Evolutionary conservation across 75 land plant genomes (phyloP).

Genomic region (Sequoiadendron giganteum): DNA sequence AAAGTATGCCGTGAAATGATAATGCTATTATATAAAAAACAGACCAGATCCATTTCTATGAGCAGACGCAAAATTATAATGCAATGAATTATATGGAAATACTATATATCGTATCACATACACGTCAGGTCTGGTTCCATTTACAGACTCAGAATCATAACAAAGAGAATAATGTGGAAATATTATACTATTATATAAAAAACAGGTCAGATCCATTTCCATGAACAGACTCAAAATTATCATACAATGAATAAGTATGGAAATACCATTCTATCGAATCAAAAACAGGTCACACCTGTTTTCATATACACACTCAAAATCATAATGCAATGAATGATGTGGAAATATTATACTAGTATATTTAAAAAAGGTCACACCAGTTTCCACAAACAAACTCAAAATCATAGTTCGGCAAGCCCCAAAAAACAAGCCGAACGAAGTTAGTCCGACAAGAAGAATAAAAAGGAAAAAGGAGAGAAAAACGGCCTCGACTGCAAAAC

Average conservation of each 20-base stretch:
- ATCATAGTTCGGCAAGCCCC: background rate
- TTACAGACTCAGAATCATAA: background rate
- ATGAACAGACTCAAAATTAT: background rate
- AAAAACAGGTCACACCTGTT: too few species aligned
- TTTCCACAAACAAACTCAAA: background rate
- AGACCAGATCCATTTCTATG: too few species aligned
- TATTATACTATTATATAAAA: background rate
- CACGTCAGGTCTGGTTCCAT: background rate
- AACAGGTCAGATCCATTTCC: background rate
- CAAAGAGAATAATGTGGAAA: background rate
- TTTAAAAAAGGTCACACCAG: background rate
- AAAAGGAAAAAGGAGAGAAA: too few species aligned
- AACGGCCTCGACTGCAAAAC: background rate
- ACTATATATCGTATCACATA: too few species aligned
- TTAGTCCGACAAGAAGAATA: background rate
- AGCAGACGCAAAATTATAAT: too few species aligned
- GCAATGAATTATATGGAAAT: too few species aligned
- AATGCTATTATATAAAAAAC: too few species aligned
- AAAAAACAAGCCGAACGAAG: background rate
- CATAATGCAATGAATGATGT: background rate
- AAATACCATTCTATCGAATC: too few species aligned
- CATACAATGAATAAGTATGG: too few species aligned
- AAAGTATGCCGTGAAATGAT: too few species aligned
- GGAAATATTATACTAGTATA: too few species aligned
- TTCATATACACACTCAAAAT: background rate